Conservation (phyloP, 139 green algal species). For the Axilococcus clingmanii region DNA sequence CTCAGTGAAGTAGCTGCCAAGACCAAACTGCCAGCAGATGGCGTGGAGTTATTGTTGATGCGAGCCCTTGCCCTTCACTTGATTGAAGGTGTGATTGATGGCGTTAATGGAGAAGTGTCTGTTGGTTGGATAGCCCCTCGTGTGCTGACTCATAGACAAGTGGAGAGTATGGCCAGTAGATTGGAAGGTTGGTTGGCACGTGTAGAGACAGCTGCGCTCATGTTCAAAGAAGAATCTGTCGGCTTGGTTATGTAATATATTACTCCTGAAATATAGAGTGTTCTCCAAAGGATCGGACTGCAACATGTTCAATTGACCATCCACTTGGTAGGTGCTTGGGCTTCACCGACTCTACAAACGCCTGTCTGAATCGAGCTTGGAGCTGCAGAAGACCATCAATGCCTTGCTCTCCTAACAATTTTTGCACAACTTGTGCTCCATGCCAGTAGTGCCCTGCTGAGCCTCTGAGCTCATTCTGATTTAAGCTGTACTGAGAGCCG, state of each 20-base stretch:
- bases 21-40: conserved; percentile 85
- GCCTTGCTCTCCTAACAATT: conserved; percentile 27
- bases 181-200: conserved; percentile 82
- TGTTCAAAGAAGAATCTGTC: conserved; percentile 56
- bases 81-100: conserved; percentile 85
- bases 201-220: conserved; percentile 42
- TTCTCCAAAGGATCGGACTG: conserved; percentile 6
- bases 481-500: too few species aligned
- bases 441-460: conserved; percentile 51
- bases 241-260: conserved; percentile 29
- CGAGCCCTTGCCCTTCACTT: conserved; percentile 83
- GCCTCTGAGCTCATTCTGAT: neutral
- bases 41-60: conserved; percentile 98
- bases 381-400: conserved; percentile 45
- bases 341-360: conserved; percentile 49
- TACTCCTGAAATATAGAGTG: conserved; percentile 2
- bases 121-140: conserved; percentile 89
- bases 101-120: conserved; percentile 61
- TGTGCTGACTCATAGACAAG: conserved; percentile 63
- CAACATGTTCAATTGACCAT: conserved; percentile 51
- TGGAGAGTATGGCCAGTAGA: conserved; percentile 44
- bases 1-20: conserved; percentile 51
- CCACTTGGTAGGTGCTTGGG: conserved; percentile 43
- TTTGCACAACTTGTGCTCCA: conserved; percentile 45
- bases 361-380: conserved; percentile 33